Base-by-base conservation (phyloP, 2,329 filamentous ascomycete genomes). In the Neonectria sp. region DNA sequence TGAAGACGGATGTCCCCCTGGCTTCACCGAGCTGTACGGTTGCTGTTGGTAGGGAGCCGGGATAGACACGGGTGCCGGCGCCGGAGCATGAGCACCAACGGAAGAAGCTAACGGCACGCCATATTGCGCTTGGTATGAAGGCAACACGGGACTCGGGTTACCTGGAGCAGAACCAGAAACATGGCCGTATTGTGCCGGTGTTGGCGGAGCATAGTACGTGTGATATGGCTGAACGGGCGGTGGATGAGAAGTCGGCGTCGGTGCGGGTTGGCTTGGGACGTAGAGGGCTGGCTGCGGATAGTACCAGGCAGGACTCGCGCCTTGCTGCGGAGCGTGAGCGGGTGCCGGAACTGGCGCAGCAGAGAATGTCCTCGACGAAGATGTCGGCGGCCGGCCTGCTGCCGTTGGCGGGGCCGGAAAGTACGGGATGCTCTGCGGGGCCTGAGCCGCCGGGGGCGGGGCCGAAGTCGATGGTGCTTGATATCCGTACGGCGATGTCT, bases 391-490 rank as follows among this genome's bases (percentile, higher is more conserved):
- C 2, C 24, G 24, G 68, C 25, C 31, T 45, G 62, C 21, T 1
- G 58, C 48, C 3, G 65, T 59, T 1, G 65, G 63, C 2, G 64
- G 68, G 7, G 55, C 45, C 6, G 65, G 53, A 33, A 73, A 73
- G 17, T 70, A 64, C 8, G 69, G 62, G 3, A 48, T 12, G 21
- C 21, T 15, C 45, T 48, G 45, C 24, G 45, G 45, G 21, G 56
- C 31, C 7, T 21, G 21, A 21, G 59, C 8, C 6, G 55, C 21
- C 31, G 62, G 51, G 7, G 33, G 29, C 29, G 55, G 6, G 27
- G 24, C 59, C 40, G 48, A 35, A 31, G 57, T 68, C 17, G 45
- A 33, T 11, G 9, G 48, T 11, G 60, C 37, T 27, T 61, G 55
- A 9, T 73, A 63, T 29, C 63, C 72, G 3, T 74, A 67, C 0